Evolutionary conservation across 1,284 basidiomycete genomes (phyloP), one percentile per base, ranked within the genome.

Genomic region (Earliella scabrosa): DNA sequence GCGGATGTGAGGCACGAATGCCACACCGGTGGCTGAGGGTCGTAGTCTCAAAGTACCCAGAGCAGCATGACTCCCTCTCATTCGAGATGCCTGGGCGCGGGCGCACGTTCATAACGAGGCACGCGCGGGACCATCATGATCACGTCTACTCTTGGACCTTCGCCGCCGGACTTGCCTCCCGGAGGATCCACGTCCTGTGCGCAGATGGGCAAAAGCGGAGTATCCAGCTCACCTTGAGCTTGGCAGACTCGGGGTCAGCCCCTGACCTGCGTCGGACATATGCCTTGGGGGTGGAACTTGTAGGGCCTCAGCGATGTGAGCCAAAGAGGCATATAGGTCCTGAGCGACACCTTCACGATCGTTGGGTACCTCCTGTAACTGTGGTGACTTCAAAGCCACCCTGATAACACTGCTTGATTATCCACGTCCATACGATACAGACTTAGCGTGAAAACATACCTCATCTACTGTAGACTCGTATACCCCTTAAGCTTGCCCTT

Each of bases 111-210:
- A 21, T 20, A 2, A 9, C 27, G 5, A 38, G 23, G 11, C 54
- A 55, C 29, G 10, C 21, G 6, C 52, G 20, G 10, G 21, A 53
- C 43, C 50, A 60, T 23, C 39, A 50, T 16, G 34, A 50, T 14
- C 59, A 60, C 24, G 49, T 60, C 9, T 54, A 40, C 31, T 54
- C 55, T 3, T 60, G 55, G 59, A 47, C 36, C 13, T 60, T 60
- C 32, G 44, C 49, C 6, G 47, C 46, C 11, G 55, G 55, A 2
- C 21, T 48, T 18, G 59, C 55, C 6, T 54, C 55, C 10, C 56
- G 49, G 45, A 49, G 41, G 20, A 57, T 57, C 32, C 36, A 39
- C 23, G 21, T 29, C 7, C 13, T 7, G 2, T 43, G 45, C 24
- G 40, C 13, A 6, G 39, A 38, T 3, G 48, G 38, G 5, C 13